Evolutionary conservation across 257 asterid species (phyloP).

Genomic region (Verbascum thapsus): DNA sequence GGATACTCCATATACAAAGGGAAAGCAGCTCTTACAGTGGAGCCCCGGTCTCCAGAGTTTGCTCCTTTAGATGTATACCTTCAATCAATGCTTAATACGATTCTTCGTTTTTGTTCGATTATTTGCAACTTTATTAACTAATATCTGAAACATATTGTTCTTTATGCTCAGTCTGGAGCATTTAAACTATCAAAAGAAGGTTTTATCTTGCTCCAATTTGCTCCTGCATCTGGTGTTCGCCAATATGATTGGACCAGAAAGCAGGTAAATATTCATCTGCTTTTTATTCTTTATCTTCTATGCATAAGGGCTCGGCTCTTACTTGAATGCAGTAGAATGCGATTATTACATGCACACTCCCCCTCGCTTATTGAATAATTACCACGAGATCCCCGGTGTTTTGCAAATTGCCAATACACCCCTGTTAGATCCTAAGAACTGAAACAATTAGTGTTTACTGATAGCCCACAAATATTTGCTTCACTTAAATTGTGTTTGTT

Average conservation of each 20-base stretch:
- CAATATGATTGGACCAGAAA: constrained; percentile 96
- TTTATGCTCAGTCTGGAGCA: constrained; percentile 79
- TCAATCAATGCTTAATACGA: constrained; percentile 4
- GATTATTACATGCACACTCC: too few relatives aligned
- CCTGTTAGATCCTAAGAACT: too few relatives aligned
- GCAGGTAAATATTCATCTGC: constrained; percentile 55
- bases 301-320: neutral
- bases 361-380: too few relatives aligned
- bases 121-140: constrained; percentile 15
- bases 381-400: too few relatives aligned
- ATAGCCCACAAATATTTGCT: neutral
- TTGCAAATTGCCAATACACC: too few relatives aligned
- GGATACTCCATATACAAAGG: constrained; percentile 91
- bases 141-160: too few relatives aligned
- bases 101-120: constrained; percentile 8
- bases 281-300: neutral
- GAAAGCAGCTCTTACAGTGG: constrained; percentile 88
- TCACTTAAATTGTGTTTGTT: constrained; percentile 19
- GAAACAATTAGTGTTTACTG: too few relatives aligned
- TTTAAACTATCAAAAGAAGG: constrained; percentile 86
- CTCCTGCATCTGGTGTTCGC: constrained; percentile 87
- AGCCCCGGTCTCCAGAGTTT: constrained; percentile 86
- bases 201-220: constrained; percentile 78
- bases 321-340: neutral
- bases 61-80: constrained; percentile 68